phyloP scores from a whole-genome alignment of 2,329 filamentous ascomycete species.

The Xylaria hypoxylon region DNA sequence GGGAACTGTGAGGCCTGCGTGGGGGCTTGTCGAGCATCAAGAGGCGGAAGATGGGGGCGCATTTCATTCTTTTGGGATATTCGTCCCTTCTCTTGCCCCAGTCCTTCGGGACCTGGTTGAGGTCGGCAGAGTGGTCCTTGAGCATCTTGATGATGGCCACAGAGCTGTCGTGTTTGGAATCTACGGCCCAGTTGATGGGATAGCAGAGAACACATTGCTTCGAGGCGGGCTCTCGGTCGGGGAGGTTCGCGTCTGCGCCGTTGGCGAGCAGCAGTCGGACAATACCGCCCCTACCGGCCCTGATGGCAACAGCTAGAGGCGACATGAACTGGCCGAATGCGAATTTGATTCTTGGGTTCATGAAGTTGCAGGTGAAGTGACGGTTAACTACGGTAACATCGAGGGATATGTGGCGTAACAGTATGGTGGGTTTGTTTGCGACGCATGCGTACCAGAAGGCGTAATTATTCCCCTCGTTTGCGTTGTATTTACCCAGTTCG shows the following conservation, averaged over 20 bases:
- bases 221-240: background rate
- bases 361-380: conserved; percentile 6
- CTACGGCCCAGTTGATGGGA: conserved; percentile 35
- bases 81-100: background rate
- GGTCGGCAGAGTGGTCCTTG: conserved; percentile 14
- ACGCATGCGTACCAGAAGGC: conserved; percentile 31
- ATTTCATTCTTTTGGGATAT: background rate
- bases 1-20: background rate
- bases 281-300: background rate
- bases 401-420: conserved; percentile 15
- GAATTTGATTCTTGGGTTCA: background rate
- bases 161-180: conserved; percentile 5
- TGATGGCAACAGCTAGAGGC: conserved; percentile 22
- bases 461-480: background rate
- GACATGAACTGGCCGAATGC: conserved; percentile 11
- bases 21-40: conserved; percentile 26
- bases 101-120: conserved; percentile 12
- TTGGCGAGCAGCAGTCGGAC: conserved; percentile 28
- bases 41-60: conserved; percentile 31
- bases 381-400: conserved; percentile 21
- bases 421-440: conserved; percentile 2
- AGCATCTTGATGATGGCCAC: conserved; percentile 28
- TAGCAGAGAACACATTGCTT: background rate
- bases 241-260: conserved; percentile 25
- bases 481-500: conserved; percentile 22